Evolutionary conservation across 2,329 filamentous ascomycete species (phyloP).

Genomic region (Colletotrichum cereale): DNA sequence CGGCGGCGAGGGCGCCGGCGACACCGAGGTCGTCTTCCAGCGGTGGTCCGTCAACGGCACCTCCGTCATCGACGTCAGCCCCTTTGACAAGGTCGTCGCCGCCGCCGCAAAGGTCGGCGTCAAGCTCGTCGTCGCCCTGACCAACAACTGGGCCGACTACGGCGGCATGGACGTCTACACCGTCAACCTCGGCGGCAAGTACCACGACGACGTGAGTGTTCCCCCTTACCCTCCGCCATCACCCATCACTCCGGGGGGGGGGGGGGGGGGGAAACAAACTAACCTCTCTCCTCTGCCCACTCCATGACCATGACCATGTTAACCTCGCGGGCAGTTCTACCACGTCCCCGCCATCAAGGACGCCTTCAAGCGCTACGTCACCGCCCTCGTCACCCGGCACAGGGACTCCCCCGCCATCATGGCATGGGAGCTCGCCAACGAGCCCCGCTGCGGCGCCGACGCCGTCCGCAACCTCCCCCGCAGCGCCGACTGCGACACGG

Average conservation of each 20-base stretch:
- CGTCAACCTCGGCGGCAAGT: slow-evolving; percentile 60
- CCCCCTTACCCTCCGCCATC: too few species aligned
- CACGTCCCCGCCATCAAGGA: slow-evolving; percentile 62
- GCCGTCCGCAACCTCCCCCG: slow-evolving; percentile 59
- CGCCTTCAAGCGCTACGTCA: slow-evolving; percentile 70
- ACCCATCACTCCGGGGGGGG: too few species aligned
- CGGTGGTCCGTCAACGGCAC: slow-evolving; percentile 58
- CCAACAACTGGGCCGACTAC: slow-evolving; percentile 68
- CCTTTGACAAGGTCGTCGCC: slow-evolving; percentile 63
- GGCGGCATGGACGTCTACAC: slow-evolving; percentile 68
- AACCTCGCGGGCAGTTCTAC: slow-evolving; percentile 57
- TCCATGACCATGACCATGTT: not conserved
- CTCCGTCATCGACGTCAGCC: slow-evolving; percentile 55
- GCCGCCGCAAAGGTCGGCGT: slow-evolving; percentile 61
- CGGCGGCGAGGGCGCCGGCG: slow-evolving; percentile 61
- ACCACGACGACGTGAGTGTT: slow-evolving; percentile 59
- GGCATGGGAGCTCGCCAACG: slow-evolving; percentile 77
- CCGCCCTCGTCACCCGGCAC: slow-evolving; percentile 70
- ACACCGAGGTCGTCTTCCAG: slow-evolving; percentile 61
- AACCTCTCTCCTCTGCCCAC: too few species aligned
- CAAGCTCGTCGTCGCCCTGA: slow-evolving; percentile 64
- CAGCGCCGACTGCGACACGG: slow-evolving; percentile 55
- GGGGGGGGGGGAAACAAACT: too few species aligned
- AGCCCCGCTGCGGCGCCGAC: slow-evolving; percentile 65
- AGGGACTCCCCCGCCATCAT: slow-evolving; percentile 70